Evolutionary conservation across 2,329 filamentous ascomycete genomes (phyloP).

Genomic region (Fusarium subtropicale): DNA sequence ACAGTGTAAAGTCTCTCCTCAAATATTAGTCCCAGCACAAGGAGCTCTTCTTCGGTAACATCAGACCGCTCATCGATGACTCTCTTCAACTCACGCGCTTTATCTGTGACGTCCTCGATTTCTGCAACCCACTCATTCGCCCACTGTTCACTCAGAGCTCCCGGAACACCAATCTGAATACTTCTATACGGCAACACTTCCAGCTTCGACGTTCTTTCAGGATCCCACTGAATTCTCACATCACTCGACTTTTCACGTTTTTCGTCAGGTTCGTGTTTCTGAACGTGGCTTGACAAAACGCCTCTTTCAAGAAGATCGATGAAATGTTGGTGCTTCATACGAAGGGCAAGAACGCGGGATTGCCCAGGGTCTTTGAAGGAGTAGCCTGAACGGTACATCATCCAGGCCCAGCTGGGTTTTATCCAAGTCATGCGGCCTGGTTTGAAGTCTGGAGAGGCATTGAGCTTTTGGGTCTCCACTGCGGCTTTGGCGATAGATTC

Average conservation of each 20-base stretch:
- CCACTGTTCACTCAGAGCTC: slow-evolving; percentile 58
- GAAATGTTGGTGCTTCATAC: slow-evolving; percentile 64
- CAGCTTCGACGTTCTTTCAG: slow-evolving; percentile 63
- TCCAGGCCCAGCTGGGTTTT: slow-evolving; percentile 73
- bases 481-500: slow-evolving; percentile 64
- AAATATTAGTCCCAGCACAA: slow-evolving; percentile 56
- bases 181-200: slow-evolving; percentile 62
- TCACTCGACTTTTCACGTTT: slow-evolving; percentile 47
- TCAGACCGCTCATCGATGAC: slow-evolving; percentile 56
- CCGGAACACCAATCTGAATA: slow-evolving; percentile 71
- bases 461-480: slow-evolving; percentile 62
- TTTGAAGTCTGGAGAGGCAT: slow-evolving; percentile 64
- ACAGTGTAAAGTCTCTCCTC: slow-evolving; percentile 58
- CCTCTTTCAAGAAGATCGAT: slow-evolving; percentile 57
- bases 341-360: slow-evolving; percentile 67
- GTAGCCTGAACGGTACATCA: slow-evolving; percentile 72
- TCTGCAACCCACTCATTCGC: slow-evolving; percentile 62
- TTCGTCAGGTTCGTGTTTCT: neutral
- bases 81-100: slow-evolving; percentile 60
- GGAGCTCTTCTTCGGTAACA: slow-evolving; percentile 52
- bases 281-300: slow-evolving; percentile 49
- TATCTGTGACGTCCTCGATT: slow-evolving; percentile 70
- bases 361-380: slow-evolving; percentile 67
- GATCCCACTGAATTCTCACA: slow-evolving; percentile 74
- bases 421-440: slow-evolving; percentile 73